phyloP scores from a whole-genome alignment of 306 rosid genomes.

The Ormosia emarginata region DNA sequence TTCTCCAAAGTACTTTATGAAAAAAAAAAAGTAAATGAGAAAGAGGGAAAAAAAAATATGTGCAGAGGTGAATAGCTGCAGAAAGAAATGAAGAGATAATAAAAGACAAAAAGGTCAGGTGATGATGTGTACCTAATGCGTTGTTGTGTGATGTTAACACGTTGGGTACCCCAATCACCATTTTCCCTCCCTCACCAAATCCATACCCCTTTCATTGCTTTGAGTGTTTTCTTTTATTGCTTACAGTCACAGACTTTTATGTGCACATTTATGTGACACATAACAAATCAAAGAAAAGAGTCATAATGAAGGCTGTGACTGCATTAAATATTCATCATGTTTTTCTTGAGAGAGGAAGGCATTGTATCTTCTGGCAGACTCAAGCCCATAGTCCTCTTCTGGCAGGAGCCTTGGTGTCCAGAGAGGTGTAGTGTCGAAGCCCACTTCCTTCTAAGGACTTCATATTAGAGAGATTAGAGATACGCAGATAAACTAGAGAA shows the following conservation, averaged over 20 bases:
- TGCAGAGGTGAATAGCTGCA: background rate
- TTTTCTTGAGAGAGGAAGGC: no score
- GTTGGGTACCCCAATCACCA: background rate
- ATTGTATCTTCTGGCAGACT: no score
- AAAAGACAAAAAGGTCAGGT: background rate
- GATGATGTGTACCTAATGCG: background rate
- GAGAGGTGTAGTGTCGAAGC: no score
- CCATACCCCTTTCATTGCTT: background rate
- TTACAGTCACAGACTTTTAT: background rate
- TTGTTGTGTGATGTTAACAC: background rate
- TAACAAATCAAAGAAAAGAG: no score
- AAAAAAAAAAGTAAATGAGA: background rate
- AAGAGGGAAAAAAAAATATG: background rate
- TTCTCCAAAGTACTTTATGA: background rate
- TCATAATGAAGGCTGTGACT: no score
- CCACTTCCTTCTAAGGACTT: no score
- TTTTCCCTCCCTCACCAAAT: constrained; percentile 28
- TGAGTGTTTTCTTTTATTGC: background rate
- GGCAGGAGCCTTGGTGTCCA: no score
- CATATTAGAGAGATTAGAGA: no score
- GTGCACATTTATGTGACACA: no score
- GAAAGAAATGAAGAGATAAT: background rate
- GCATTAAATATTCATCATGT: no score
- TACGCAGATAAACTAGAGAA: no score
- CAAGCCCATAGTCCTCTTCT: no score